Base-by-base conservation (phyloP, 495 filamentous ascomycete species). In the Tetracladium marchalianum region DNA sequence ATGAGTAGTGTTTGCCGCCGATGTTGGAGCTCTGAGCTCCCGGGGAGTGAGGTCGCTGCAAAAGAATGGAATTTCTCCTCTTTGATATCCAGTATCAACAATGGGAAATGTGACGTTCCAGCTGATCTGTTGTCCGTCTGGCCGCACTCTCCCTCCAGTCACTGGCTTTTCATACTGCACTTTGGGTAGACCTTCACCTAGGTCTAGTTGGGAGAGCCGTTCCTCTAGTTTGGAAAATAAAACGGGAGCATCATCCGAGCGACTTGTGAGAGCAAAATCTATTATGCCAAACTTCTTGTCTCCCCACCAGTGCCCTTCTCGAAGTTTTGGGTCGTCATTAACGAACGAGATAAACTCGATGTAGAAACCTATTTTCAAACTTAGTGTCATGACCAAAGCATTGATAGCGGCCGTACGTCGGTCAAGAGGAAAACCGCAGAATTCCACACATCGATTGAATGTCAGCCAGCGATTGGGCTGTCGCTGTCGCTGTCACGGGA, bases 331-430 rank as follows among this genome's bases (percentile, higher is more conserved):
- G 40, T 65, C 57, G 41, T 70, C 70, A 31, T 70, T 54, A 31
- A 77, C 66, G 61, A 81, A 81, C 44, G 71, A 71, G 53, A 80
- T 75, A 9, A 80, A 64, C 56, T 81, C 77, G 46, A 81, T 55
- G 62, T 81, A 81, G 24, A 63, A 65, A 41, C 77, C 22, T 27
- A 27, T 27, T 7, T 27, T 27, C 22, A 27, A 27, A 27, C 22
- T 27, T 27, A 27, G 22, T 27, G 3, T 3, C 22, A 27, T 27
- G 22, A 27, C 7, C 22, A 3, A 27, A n/a, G n/a, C n/a, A n/a
- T n/a, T n/a, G n/a, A n/a, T n/a, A n/a, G n/a, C n/a, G n/a, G n/a
- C n/a, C n/a, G n/a, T n/a, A n/a, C n/a, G n/a, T n/a, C n/a, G n/a
- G n/a, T n/a, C n/a, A n/a, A n/a, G n/a, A n/a, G n/a, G n/a, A n/a